Conservation (phyloP, 768 basidiomycete species). For the Kwoniella europaea region DNA sequence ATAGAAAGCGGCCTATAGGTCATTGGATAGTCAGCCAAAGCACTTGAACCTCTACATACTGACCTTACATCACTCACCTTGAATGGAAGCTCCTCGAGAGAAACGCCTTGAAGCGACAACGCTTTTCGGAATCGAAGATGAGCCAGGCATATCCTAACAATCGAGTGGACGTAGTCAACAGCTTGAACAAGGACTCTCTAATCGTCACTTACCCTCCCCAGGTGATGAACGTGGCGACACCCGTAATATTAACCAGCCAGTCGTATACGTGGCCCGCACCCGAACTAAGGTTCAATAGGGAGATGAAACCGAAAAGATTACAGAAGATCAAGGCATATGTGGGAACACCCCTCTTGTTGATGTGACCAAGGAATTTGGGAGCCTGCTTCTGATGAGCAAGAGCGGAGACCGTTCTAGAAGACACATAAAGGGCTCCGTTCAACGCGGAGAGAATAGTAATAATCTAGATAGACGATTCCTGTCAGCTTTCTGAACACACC, state of each 20-base stretch:
- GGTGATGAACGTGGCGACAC: slow-evolving; percentile 25
- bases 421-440: slow-evolving; percentile 21
- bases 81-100: slow-evolving; percentile 28
- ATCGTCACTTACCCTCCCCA: slow-evolving; percentile 14
- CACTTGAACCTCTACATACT: not conserved
- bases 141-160: slow-evolving; percentile 12
- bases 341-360: slow-evolving; percentile 31
- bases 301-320: slow-evolving; percentile 19
- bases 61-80: not conserved
- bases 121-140: slow-evolving; percentile 31
- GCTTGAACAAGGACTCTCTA: too few relatives aligned
- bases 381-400: slow-evolving; percentile 16
- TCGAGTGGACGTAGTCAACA: too few relatives aligned
- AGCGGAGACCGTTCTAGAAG: not conserved
- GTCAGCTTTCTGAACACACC: too few relatives aligned
- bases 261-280: slow-evolving; percentile 17
- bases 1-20: too few relatives aligned
- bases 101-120: slow-evolving; percentile 13
- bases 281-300: slow-evolving; percentile 19
- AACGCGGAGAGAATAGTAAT: slow-evolving; percentile 23
- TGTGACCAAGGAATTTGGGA: slow-evolving; percentile 28
- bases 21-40: not conserved
- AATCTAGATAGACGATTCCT: slow-evolving; percentile 1
- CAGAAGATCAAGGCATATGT: slow-evolving; percentile 8
- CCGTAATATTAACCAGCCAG: slow-evolving; percentile 30